Conservation (phyloP, 495 filamentous ascomycete species). For the Annulohypoxylon nitens region DNA sequence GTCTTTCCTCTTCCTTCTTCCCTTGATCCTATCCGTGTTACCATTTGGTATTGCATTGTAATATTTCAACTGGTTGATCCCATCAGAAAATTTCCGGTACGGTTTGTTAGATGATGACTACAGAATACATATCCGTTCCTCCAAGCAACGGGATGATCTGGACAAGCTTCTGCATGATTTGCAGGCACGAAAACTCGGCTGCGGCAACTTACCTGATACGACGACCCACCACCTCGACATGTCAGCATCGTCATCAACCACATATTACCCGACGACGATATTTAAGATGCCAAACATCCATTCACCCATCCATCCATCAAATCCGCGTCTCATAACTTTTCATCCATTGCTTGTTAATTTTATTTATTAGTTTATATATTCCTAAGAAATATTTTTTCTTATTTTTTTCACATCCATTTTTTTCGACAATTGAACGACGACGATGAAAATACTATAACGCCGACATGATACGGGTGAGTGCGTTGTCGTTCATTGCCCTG, state of each 20-base stretch:
- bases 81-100: not conserved
- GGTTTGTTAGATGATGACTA: not conserved
- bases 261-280: slow-evolving; percentile 26
- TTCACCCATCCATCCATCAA: not conserved
- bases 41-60: not conserved
- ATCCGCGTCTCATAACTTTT: not conserved
- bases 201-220: slow-evolving; percentile 40
- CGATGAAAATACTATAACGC: slow-evolving; percentile 1
- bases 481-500: slow-evolving; percentile 34
- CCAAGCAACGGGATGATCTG: slow-evolving; percentile 36
- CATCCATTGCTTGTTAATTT: not conserved
- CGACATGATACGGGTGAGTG: slow-evolving; percentile 20
- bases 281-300: slow-evolving; percentile 15
- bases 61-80: slow-evolving; percentile 11
- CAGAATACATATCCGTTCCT: slow-evolving; percentile 8
- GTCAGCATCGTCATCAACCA: slow-evolving; percentile 23
- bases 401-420: too few species aligned
- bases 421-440: not conserved
- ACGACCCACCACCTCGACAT: slow-evolving; percentile 35
- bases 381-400: not conserved
- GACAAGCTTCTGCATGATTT: slow-evolving; percentile 46
- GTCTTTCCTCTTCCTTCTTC: not conserved
- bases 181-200: slow-evolving; percentile 39
- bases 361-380: not conserved
- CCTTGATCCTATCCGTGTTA: slow-evolving; percentile 8